Conservation (phyloP, 371 early-diverging fungal genomes). For the Mucor sp. region DNA sequence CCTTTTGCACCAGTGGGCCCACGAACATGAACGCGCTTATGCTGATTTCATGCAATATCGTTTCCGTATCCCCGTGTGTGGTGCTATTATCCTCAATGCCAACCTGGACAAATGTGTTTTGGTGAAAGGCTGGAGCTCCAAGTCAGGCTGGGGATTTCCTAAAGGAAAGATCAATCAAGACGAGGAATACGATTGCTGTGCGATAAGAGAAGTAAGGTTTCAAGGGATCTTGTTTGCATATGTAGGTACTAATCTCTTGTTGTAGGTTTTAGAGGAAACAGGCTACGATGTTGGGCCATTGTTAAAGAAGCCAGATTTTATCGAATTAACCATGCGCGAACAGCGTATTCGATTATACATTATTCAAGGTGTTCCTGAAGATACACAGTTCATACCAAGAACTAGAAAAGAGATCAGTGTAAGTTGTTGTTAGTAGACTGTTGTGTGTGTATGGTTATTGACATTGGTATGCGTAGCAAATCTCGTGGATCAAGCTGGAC, state of each 20-base stretch:
- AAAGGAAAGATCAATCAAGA: slow-evolving; percentile 99
- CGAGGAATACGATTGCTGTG: slow-evolving; percentile 92
- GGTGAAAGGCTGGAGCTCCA: slow-evolving; percentile 90
- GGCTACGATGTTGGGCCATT: slow-evolving; percentile 90
- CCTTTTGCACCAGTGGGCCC: slow-evolving; percentile 82
- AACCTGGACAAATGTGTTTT: slow-evolving; percentile 84
- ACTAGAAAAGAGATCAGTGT: slow-evolving; percentile 97
- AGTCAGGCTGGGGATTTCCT: slow-evolving; percentile 96
- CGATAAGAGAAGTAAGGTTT: slow-evolving; percentile 80
- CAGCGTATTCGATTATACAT: slow-evolving; percentile 93
- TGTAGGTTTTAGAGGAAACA: slow-evolving; percentile 92
- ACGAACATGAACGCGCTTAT: slow-evolving; percentile 87
- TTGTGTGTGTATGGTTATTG: not conserved
- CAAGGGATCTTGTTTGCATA: not conserved
- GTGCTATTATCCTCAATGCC: slow-evolving; percentile 95
- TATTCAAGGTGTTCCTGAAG: slow-evolving; percentile 87
- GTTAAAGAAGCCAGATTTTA: slow-evolving; percentile 73
- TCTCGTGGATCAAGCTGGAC: slow-evolving; percentile 49
- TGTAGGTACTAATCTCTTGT: not conserved
- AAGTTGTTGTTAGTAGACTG: slow-evolving; percentile 19
- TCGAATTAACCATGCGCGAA: slow-evolving; percentile 83
- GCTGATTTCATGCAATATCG: slow-evolving; percentile 95
- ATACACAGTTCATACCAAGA: slow-evolving; percentile 82
- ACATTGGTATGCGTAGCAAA: slow-evolving; percentile 31
- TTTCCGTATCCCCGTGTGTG: slow-evolving; percentile 97